phyloP scores from a whole-genome alignment of 2,329 filamentous ascomycete species.

The Fusarium marasasianum region DNA sequence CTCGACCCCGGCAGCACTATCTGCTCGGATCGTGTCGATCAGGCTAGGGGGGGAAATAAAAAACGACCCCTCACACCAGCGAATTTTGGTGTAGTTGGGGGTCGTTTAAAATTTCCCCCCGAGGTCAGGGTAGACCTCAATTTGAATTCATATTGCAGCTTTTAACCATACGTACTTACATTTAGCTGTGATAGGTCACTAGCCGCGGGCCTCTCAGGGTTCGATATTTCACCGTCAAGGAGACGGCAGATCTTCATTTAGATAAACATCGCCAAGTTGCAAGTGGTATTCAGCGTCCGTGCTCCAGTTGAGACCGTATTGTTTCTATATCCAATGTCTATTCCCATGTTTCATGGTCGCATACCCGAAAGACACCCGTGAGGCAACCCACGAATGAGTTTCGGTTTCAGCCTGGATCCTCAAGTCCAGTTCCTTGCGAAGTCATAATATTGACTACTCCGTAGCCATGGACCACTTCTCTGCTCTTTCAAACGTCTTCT shows the following conservation, averaged over 20 bases:
- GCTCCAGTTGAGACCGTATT: background rate
- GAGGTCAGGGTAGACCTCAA: conserved; percentile 4
- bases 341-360: conserved; percentile 5
- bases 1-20: conserved; percentile 18
- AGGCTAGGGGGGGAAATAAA: background rate
- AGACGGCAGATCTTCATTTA: conserved; percentile 30
- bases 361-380: conserved; percentile 5
- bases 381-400: conserved; percentile 5
- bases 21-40: conserved; percentile 23
- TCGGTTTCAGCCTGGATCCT: background rate
- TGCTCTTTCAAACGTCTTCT: conserved; percentile 48
- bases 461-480: conserved; percentile 44
- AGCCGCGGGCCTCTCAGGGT: background rate
- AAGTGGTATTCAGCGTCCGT: background rate
- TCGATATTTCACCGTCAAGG: background rate
- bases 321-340: conserved; percentile 1
- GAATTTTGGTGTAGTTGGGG: too few species aligned
- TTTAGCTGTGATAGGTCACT: conserved; percentile 11
- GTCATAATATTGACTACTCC: background rate
- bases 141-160: conserved; percentile 23
- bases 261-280: background rate
- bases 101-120: too few species aligned
- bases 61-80: too few species aligned
- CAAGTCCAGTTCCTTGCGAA: background rate
- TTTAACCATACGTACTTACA: background rate